Evolutionary conservation across 2,329 filamentous ascomycete genomes (phyloP).

Genomic region (Alternaria dauci): DNA sequence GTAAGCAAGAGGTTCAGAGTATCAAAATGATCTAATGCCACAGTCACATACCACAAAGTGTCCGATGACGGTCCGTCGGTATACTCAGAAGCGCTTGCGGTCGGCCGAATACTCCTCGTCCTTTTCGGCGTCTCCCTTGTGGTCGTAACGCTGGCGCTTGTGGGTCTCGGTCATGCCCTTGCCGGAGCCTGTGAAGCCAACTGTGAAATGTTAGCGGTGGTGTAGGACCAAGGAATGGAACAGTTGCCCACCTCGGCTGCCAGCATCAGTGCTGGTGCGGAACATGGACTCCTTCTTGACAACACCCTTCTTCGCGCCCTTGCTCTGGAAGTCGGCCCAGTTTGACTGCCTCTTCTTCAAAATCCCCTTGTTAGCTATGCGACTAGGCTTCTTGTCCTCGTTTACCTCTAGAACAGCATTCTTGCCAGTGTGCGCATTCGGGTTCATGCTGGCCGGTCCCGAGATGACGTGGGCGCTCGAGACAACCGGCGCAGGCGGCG

Average conservation of each 20-base stretch:
- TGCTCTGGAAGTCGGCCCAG: constrained; percentile 91
- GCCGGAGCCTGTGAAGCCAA: constrained; percentile 95
- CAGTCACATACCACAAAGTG: constrained; percentile 15
- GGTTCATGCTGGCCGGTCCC: constrained; percentile 72
- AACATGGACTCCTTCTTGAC: constrained; percentile 99
- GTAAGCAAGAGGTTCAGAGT: constrained; percentile 33
- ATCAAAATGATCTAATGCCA: not conserved
- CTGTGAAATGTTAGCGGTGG: constrained; percentile 59
- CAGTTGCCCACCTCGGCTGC: constrained; percentile 76
- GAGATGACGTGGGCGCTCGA: constrained; percentile 65
- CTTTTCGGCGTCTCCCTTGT: constrained; percentile 55
- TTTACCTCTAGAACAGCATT: constrained; percentile 67
- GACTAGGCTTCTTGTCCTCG: constrained; percentile 73
- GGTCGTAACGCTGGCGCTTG: constrained; percentile 82
- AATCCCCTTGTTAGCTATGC: constrained; percentile 89
- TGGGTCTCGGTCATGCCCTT: constrained; percentile 95
- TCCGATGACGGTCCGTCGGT: not conserved
- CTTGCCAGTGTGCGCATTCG: constrained; percentile 69
- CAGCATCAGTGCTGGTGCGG: constrained; percentile 84
- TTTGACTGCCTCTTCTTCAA: constrained; percentile 90
- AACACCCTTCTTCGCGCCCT: constrained; percentile 64
- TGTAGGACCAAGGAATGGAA: not conserved
- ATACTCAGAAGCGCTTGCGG: constrained; percentile 17
- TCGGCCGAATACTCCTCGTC: constrained; percentile 28
- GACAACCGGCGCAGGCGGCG: constrained; percentile 48